Evolutionary conservation across 495 filamentous ascomycete species (phyloP).

Genomic region (Xylaria castorea): DNA sequence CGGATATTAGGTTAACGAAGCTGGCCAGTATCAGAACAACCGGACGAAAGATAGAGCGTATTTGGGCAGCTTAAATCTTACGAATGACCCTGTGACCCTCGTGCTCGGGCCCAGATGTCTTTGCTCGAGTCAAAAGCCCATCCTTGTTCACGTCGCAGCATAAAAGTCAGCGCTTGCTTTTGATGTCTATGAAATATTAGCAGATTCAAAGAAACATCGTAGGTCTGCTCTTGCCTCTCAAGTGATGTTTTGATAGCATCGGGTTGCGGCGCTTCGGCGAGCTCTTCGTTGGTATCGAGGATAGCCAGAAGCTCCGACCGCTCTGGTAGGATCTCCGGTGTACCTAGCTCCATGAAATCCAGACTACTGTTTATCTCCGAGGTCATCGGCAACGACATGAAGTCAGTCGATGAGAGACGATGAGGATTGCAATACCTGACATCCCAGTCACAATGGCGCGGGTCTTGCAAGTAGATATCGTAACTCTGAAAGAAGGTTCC

Average conservation of each 20-base stretch:
- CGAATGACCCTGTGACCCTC: slow-evolving; percentile 25
- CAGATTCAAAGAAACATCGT: not conserved
- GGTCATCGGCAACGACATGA: slow-evolving; percentile 24
- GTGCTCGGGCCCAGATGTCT: slow-evolving; percentile 38
- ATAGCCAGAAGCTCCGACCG: slow-evolving; percentile 5
- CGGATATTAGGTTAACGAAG: slow-evolving; percentile 16
- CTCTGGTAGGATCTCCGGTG: slow-evolving; percentile 11
- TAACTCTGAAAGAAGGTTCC: slow-evolving; percentile 43
- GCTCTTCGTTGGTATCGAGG: slow-evolving; percentile 22
- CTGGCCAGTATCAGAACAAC: not conserved
- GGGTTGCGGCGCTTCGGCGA: slow-evolving; percentile 40
- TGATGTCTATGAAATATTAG: slow-evolving; percentile 44
- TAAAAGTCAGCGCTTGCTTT: slow-evolving; percentile 53
- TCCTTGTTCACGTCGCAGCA: slow-evolving; percentile 47
- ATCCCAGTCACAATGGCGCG: slow-evolving; percentile 39
- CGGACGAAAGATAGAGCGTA: not conserved
- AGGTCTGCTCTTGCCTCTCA: slow-evolving; percentile 31
- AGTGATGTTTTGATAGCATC: slow-evolving; percentile 38
- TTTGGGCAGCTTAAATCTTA: slow-evolving; percentile 18
- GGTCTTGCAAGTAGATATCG: slow-evolving; percentile 51
- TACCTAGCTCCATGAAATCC: not conserved
- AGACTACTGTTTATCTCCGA: slow-evolving; percentile 31
- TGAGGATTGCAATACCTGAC: slow-evolving; percentile 55
- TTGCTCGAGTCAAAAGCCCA: slow-evolving; percentile 36
- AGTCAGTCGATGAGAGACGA: slow-evolving; percentile 41